Percentiles rank a stretch among this genome's conserved stretches.
These are phyloP conservation scores for Populus trichocarpa DNA, from an alignment of 441 rosid species.

Conservation along the genomic window DNA sequence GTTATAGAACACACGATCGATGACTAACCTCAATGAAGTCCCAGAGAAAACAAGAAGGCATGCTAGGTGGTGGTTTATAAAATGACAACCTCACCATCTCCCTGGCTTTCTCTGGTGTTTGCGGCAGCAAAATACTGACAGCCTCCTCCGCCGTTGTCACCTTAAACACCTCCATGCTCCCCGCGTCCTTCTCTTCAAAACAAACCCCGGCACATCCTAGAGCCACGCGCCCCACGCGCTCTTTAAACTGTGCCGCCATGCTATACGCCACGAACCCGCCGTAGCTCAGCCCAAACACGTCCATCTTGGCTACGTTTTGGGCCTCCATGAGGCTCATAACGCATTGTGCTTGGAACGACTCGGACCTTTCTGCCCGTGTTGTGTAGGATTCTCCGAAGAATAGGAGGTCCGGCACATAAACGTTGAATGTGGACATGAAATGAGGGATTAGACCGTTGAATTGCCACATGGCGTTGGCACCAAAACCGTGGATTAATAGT, in stretches of 20 bases:
- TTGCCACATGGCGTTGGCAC: conserved; percentile 96
- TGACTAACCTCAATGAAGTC: conserved; percentile 58
- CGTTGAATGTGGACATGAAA: conserved; percentile 51
- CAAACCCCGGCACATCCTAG: conserved; percentile 68
- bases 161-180: conserved; percentile 30
- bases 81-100: conserved; percentile 46
- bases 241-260: conserved; percentile 65
- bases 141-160: conserved; percentile 53
- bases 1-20: background rate
- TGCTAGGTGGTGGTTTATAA: conserved; percentile 47
- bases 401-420: conserved; percentile 81
- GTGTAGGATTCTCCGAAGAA: conserved; percentile 73
- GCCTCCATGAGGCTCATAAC: too few species aligned
- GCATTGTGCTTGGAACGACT: conserved; percentile 67
- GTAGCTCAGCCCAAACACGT: conserved; percentile 64
- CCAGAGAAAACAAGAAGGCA: conserved; percentile 52
- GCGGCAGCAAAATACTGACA: conserved; percentile 44
- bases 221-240: conserved; percentile 49
- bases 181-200: conserved; percentile 69
- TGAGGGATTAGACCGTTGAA: conserved; percentile 49
- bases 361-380: conserved; percentile 57
- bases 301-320: conserved; percentile 38
- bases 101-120: conserved; percentile 46
- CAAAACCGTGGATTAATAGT: conserved; percentile 68
- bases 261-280: conserved; percentile 77